Conservation (phyloP, 352 stramenopile species). For the Aphanomyces euteiches region DNA sequence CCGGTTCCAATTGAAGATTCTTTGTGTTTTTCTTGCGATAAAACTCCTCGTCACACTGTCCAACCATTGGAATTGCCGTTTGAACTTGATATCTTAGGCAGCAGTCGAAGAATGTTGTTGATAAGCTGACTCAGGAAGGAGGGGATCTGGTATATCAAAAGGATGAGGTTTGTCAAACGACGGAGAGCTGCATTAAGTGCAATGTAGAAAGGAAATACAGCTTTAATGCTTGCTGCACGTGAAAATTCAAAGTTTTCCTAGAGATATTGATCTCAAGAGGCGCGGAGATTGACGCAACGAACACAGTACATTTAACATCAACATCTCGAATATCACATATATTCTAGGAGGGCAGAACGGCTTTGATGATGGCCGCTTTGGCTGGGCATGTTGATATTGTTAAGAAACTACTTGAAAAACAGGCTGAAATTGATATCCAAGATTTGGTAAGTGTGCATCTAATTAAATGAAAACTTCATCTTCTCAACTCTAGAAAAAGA, state of each 20-base stretch:
- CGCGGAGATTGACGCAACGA: not conserved
- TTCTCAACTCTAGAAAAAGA: too few species aligned
- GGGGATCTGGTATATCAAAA: not conserved
- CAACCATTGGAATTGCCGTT: not conserved
- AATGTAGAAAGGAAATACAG: not conserved
- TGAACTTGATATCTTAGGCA: not conserved
- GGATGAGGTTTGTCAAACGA: not conserved
- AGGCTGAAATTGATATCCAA: not conserved
- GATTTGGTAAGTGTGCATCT: not conserved
- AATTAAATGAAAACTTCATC: too few species aligned
- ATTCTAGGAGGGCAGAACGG: not conserved
- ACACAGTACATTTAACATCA: not conserved
- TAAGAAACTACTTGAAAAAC: slow-evolving; percentile 2
- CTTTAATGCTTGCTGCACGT: not conserved
- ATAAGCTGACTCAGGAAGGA: too few species aligned
- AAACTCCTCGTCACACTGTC: not conserved
- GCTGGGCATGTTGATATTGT: not conserved
- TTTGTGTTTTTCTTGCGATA: slow-evolving; percentile 10
- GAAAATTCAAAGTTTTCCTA: not conserved
- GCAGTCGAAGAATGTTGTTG: too few species aligned
- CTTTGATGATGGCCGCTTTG: not conserved
- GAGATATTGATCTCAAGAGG: not conserved
- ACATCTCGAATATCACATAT: too few species aligned
- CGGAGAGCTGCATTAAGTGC: too few species aligned
- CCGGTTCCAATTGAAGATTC: slow-evolving; percentile 11